phyloP scores from a whole-genome alignment of 805 yeast species.

The Cyberlindnera lachancei region DNA sequence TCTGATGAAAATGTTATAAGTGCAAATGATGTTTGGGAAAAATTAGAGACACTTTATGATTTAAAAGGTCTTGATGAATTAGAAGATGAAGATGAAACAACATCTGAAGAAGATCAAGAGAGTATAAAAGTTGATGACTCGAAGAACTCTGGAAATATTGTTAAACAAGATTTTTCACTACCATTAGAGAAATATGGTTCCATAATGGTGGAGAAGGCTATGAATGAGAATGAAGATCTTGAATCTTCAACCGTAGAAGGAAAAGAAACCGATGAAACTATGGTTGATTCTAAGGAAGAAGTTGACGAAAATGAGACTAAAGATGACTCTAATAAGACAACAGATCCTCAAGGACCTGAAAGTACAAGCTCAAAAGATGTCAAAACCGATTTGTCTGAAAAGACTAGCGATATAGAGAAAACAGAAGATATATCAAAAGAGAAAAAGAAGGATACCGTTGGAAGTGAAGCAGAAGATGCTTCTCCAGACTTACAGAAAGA shows the following conservation, averaged over 20 bases:
- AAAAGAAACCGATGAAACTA: constrained; percentile 3
- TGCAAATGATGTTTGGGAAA: constrained; percentile 49
- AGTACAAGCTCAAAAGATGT: background rate
- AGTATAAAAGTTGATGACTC: background rate
- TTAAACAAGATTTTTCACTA: constrained; percentile 7
- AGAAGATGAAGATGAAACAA: constrained; percentile 31
- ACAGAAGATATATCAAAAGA: no score
- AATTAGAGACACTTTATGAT: constrained; percentile 46
- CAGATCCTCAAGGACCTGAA: background rate
- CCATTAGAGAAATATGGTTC: constrained; percentile 14
- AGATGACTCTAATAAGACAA: background rate
- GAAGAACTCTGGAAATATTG: constrained; percentile 4
- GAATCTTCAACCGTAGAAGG: constrained; percentile 3
- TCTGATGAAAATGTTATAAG: constrained; percentile 25
- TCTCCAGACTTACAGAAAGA: no score
- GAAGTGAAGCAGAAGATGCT: no score
- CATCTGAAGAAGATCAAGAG: constrained; percentile 7
- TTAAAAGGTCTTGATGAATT: constrained; percentile 49
- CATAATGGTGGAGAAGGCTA: constrained; percentile 32
- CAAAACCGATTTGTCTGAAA: no score
- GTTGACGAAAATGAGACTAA: constrained; percentile 2
- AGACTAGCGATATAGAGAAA: no score
- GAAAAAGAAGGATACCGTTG: no score
- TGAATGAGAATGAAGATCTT: constrained; percentile 7
- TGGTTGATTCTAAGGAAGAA: constrained; percentile 4